Base-by-base conservation (phyloP, 1,139 yeast species). In the Barnettozyma hawaiiensis region DNA sequence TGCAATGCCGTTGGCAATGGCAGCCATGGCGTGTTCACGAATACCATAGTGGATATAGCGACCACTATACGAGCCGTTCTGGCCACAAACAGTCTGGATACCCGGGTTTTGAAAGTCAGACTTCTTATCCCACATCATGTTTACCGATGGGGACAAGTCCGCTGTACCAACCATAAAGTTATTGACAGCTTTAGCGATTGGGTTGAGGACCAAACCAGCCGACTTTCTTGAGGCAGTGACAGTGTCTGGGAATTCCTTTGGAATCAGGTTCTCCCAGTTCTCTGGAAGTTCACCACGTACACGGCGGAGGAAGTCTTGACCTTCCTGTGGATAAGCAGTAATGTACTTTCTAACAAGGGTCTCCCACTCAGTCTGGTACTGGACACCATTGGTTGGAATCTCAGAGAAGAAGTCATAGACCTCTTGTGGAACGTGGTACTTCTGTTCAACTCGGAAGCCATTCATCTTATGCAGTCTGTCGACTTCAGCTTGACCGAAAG, bases 1-100 rank as follows among this genome's bases (percentile, higher is more conserved):
- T n/a, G 69, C 62, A 26, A 65, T 60, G 35, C 70, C 70, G 42
- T 66, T 65, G 15, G 68, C 55, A 44, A 65, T 54, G 59, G 19
- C 32, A 15, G 32, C 62, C 70, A 65, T 65, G 6, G 65, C 66
- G 45, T 62, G 67, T 47, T 65, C 70, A 39, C 70, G 52, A 23
- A 66, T 53, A 34, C 70, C 70, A 46, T 55, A 65, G 38, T 63
- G 63, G 22, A 64, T 53, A 41, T 60, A 61, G 36, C 66, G 46
- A 8, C 68, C 66, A 7, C 51, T 21, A 39, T 59, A 60, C 43
- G 58, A 54, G 26, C 65, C 65, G 27, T 53, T 49, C 24, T 57
- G 47, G 12, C 64, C 65, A 52, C 64, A 60, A n/a, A 44, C 29
- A 7, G 61, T 49, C 21, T 50, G 45, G 21, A 52, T 38, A 9